Percentiles rank a stretch among this genome's conserved stretches.
These are phyloP conservation scores for Leishmania arabica DNA, from an alignment of 208 protist genomes.

Conservation along the genomic window DNA sequence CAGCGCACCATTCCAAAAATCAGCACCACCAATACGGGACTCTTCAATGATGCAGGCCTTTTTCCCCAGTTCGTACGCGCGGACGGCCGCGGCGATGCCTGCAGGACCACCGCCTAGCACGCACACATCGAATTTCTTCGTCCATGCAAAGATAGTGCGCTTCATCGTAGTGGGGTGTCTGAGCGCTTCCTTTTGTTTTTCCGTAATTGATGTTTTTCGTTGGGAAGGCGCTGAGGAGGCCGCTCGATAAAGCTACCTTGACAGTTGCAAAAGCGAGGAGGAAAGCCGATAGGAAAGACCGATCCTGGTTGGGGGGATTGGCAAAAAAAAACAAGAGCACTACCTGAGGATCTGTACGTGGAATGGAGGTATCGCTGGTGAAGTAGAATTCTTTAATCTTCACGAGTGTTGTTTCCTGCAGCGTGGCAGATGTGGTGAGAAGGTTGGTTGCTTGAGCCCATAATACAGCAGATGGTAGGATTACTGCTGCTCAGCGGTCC, in stretches of 20 bases:
- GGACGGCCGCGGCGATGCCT: slow-evolving; percentile 79
- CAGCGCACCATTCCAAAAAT: slow-evolving; percentile 91
- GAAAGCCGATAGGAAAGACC: background rate
- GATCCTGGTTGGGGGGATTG: background rate
- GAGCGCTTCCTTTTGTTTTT: background rate
- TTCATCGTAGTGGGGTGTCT: slow-evolving; percentile 9
- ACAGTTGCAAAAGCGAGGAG: background rate
- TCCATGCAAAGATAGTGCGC: slow-evolving; percentile 11
- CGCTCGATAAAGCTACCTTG: background rate
- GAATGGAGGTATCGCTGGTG: background rate
- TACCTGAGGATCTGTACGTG: too few species aligned
- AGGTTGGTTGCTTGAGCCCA: background rate
- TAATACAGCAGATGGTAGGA: background rate
- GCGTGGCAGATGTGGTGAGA: background rate
- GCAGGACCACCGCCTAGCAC: slow-evolving; percentile 88
- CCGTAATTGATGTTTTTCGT: background rate
- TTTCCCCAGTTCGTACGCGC: slow-evolving; percentile 77
- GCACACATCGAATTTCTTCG: slow-evolving; percentile 83
- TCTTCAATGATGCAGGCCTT: slow-evolving; percentile 84
- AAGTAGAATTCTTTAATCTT: background rate
- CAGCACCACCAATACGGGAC: slow-evolving; percentile 78
- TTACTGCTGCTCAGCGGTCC: background rate
- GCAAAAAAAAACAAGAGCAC: too few species aligned
- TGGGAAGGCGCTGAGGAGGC: background rate
- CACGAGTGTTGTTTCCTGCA: background rate